These are phyloP conservation scores for Debaryomycetaceae sp. DNA, from an alignment of 1,139 yeast species.

Conservation along the genomic window DNA sequence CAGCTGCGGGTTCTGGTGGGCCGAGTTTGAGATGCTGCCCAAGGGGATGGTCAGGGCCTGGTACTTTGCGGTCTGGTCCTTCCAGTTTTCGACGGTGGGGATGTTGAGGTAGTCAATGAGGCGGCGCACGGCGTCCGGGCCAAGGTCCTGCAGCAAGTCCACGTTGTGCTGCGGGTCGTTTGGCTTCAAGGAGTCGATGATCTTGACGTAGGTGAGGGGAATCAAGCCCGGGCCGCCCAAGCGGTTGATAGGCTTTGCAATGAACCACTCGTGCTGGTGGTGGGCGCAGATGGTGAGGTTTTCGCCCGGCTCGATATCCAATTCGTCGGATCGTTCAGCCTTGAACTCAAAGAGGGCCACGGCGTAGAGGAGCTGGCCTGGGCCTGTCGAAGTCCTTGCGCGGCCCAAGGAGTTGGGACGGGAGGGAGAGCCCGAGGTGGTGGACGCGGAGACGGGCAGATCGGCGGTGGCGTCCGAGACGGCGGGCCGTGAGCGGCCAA, in stretches of 20 bases:
- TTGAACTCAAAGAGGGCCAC: constrained; percentile 62
- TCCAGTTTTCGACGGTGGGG: constrained; percentile 96
- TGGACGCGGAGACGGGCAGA: constrained; percentile 2
- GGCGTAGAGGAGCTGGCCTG: constrained; percentile 32
- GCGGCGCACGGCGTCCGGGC: constrained; percentile 19
- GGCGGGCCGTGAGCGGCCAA: constrained; percentile 44
- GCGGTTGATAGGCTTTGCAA: constrained; percentile 90
- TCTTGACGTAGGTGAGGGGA: constrained; percentile 82
- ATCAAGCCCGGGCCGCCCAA: constrained; percentile 96
- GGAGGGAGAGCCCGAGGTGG: constrained; percentile 2
- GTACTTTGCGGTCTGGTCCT: constrained; percentile 78
- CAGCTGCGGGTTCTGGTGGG: constrained; percentile 18
- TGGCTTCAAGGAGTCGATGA: constrained; percentile 58
- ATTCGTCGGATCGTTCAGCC: constrained; percentile 86
- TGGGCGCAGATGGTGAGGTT: constrained; percentile 89
- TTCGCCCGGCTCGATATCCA: constrained; percentile 77
- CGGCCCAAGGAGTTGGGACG: constrained; percentile 3
- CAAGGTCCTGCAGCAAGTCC: constrained; percentile 1
- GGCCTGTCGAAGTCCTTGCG: not conserved
- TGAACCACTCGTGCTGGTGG: constrained; percentile 94
- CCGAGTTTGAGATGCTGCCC: constrained; percentile 32
- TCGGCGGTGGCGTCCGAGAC: constrained; percentile 5
- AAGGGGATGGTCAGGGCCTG: constrained; percentile 85
- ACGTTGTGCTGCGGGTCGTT: constrained; percentile 1
- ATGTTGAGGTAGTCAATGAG: constrained; percentile 51